Base-by-base conservation (phyloP, 2,329 filamentous ascomycete species). In the Monilinia polystroma region DNA sequence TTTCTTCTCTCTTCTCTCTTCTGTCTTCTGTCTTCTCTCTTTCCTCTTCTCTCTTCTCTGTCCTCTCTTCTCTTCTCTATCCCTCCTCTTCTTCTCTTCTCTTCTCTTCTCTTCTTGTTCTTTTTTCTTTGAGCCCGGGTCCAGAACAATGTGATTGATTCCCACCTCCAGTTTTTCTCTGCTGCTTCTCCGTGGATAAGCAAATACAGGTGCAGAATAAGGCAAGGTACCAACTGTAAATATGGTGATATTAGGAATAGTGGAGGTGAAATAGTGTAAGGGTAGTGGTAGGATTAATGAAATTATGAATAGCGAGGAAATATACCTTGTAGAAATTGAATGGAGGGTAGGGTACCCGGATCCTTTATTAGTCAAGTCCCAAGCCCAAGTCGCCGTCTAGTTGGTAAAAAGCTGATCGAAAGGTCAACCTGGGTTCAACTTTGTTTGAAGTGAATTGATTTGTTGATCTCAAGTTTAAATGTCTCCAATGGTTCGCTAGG, bases 161-260 rank as follows among this genome's bases (percentile, higher is more conserved):
- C n/a, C 41, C 56, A 59, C 41, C 41, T 45, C 56, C 56, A 59
- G 23, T 12, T 16, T 57, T 43, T 23, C 41, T 47, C 41, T 26
- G 47, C 56, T 41, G 45, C 56, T 58, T 32, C 45, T 58, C 26
- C 55, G n/a, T 41, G 26, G 32, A 63, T 38, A 53, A 53, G 59
- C 35, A 60, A 43, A 43, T 45, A 29, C 54, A 5, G 47, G 41
- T 56, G 45, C 29, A 60, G 57, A 60, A 60, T 38, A 18, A 60
- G 43, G 29, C 12, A 60, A 60, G 57, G 57, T 60, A 35, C 57
- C 57, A 60, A 60, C 57, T 60, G 20, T 60, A 60, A 60, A 60
- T 51, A 35, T 29, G 29, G 43, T 51, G 20, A 49, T 60, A 49
- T 60, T 60, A 26, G 32, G 35, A 41, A 54, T 49, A 51, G 41